Evolutionary conservation across 1,284 basidiomycete species (phyloP).

Genomic region (Pulveroboletus sp.): DNA sequence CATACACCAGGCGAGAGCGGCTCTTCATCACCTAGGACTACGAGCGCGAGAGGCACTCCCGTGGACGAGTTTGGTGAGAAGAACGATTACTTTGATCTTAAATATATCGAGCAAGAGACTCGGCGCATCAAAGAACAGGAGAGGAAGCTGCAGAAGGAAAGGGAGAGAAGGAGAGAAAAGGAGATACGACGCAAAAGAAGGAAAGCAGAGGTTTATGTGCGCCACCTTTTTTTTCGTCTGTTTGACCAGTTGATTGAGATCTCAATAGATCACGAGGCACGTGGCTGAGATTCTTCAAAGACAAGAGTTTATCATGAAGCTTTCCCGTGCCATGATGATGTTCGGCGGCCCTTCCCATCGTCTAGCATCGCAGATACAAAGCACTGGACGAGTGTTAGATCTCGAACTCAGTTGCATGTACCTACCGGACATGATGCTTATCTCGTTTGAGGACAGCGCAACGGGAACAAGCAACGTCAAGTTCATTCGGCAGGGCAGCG

Average conservation of each 20-base stretch:
- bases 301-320: conserved; percentile 89
- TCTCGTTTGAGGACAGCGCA: conserved; percentile 80
- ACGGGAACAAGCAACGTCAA: conserved; percentile 88
- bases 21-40: conserved; percentile 19
- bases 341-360: conserved; percentile 91
- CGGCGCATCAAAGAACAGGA: conserved; percentile 21
- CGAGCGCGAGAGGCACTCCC: conserved; percentile 24
- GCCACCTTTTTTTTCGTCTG: conserved; percentile 31
- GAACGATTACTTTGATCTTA: conserved; percentile 32
- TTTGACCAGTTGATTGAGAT: neutral
- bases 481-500: conserved; percentile 76
- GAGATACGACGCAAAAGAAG: conserved; percentile 65
- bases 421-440: conserved; percentile 80
- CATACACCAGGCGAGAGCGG: conserved; percentile 20
- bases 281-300: conserved; percentile 85
- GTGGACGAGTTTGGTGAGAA: conserved; percentile 23
- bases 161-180: conserved; percentile 44
- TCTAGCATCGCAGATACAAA: conserved; percentile 84
- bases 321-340: conserved; percentile 92
- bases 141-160: conserved; percentile 37
- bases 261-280: conserved; percentile 79
- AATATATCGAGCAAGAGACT: conserved; percentile 22
- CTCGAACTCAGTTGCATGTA: conserved; percentile 85
- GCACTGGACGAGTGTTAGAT: conserved; percentile 84
- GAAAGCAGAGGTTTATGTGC: conserved; percentile 76